Evolutionary conservation across 306 rosid species (phyloP).

Genomic region (Vachellia collinsii): DNA sequence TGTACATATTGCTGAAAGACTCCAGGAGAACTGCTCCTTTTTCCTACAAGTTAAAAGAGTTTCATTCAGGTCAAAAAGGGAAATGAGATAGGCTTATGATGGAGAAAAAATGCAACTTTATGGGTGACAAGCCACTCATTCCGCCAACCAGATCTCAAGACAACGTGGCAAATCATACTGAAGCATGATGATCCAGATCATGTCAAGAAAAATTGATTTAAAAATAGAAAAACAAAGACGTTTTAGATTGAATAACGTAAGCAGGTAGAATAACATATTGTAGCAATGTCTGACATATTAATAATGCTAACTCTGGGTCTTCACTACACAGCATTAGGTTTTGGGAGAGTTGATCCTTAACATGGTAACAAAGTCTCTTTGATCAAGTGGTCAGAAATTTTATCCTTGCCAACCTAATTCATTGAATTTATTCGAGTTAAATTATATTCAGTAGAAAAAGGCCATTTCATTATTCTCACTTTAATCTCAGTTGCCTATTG

Average conservation of each 20-base stretch:
- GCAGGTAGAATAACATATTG: not conserved
- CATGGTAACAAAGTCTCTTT: not conserved
- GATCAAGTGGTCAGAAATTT: not conserved
- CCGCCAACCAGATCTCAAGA: conserved; percentile 12
- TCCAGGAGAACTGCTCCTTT: conserved; percentile 76
- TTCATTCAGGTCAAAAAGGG: conserved; percentile 24
- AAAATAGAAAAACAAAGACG: not conserved
- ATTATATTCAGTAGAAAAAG: not conserved
- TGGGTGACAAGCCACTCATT: conserved; percentile 6
- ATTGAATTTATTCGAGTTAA: not conserved
- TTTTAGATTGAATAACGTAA: not conserved
- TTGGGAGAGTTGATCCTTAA: conserved; percentile 11
- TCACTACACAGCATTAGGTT: not conserved
- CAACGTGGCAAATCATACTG: conserved; percentile 4
- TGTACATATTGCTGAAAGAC: conserved; percentile 59
- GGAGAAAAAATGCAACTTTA: not conserved
- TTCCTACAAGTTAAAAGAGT: conserved; percentile 49
- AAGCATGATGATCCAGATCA: conserved; percentile 14
- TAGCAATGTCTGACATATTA: not conserved
- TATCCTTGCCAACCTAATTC: not conserved
- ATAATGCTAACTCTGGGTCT: not conserved
- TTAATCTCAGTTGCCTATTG: not conserved
- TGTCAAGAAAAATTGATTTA: conserved; percentile 21
- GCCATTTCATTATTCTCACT: not conserved
- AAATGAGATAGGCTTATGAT: conserved; percentile 16